Base-by-base conservation (phyloP, 2,329 filamentous ascomycete genomes). In the Myriosclerotinia curreyana region DNA sequence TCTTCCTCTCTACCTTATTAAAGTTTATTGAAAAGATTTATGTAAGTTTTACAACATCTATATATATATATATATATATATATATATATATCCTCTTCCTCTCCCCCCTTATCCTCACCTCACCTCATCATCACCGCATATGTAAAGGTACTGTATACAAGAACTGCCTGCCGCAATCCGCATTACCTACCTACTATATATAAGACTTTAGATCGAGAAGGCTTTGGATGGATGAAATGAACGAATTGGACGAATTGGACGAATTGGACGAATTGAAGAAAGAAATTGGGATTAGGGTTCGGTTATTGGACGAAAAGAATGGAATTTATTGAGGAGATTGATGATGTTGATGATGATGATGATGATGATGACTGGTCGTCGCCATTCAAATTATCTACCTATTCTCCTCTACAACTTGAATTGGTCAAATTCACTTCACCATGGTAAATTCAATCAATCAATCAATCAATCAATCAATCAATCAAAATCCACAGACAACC, bases 121-220 rank as follows among this genome's bases (percentile, higher is more conserved):
- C 49, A n/a, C n/a, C n/a, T n/a, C n/a, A n/a, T n/a, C n/a, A n/a
- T n/a, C 5, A 50, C 61, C 14, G 44, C 52, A 63, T 50, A 15
- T 40, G 34, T 28, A 52, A 36, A 38, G 50, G 50, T 34, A 34
- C 9, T 40, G 51, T 59, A 38, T 48, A 48, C 55, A 46, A 56
- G 40, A 59, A 48, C n/a, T 62, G 49, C 38, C 59, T 62, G 49
- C 38, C 59, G 51, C 60, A 56, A 56, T 28, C 60, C 60, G 50
- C 38, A 36, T n/a, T 38, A 20, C n/a, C 44, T 14, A 44, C n/a
- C 48, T 11, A 6, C 25, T 20, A 44, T 15, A 22, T 8, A 34
- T n/a, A n/a, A n/a, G n/a, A n/a, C 22, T 12, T 20, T 3, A 56
- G 40, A 25, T 34, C 22, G 36, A 56, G 40, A 28, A 38, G 6